phyloP scores from a whole-genome alignment of 1,139 yeast species.

The Saccharomycopsis crataegensis region DNA sequence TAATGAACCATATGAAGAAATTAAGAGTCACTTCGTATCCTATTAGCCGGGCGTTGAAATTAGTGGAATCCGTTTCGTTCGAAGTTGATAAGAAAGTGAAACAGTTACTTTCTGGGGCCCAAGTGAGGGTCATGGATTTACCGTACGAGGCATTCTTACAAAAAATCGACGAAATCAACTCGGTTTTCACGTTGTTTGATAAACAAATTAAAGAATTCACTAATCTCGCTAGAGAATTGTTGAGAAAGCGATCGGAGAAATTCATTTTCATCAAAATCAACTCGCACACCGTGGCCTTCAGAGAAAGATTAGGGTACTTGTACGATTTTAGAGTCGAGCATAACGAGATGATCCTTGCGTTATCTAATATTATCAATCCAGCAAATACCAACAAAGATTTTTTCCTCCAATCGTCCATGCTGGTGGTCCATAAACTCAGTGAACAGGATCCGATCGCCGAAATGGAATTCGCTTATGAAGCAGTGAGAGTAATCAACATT shows the following conservation, averaged over 20 bases:
- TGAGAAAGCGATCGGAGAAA: constrained; percentile 68
- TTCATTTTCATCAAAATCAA: constrained; percentile 58
- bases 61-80: constrained; percentile 54
- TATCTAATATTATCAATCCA: constrained; percentile 29
- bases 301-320: constrained; percentile 41
- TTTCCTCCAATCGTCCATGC: constrained; percentile 6
- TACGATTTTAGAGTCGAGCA: constrained; percentile 46
- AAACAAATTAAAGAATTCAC: constrained; percentile 47
- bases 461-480: constrained; percentile 35
- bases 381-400: constrained; percentile 19
- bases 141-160: constrained; percentile 30
- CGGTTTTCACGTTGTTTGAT: constrained; percentile 41
- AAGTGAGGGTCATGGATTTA: constrained; percentile 31
- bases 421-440: background rate
- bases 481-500: constrained; percentile 32
- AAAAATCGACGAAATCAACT: constrained; percentile 24
- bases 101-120: constrained; percentile 23
- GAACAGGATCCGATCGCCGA: constrained; percentile 30
- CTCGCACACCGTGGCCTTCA: constrained; percentile 39
- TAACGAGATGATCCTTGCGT: constrained; percentile 37
- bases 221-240: constrained; percentile 60
- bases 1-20: constrained; percentile 60
- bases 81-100: constrained; percentile 35
- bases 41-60: constrained; percentile 49
- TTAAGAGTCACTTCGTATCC: constrained; percentile 61